phyloP scores from a whole-genome alignment of 345 rosid species.

The Citrus cavaleriei region DNA sequence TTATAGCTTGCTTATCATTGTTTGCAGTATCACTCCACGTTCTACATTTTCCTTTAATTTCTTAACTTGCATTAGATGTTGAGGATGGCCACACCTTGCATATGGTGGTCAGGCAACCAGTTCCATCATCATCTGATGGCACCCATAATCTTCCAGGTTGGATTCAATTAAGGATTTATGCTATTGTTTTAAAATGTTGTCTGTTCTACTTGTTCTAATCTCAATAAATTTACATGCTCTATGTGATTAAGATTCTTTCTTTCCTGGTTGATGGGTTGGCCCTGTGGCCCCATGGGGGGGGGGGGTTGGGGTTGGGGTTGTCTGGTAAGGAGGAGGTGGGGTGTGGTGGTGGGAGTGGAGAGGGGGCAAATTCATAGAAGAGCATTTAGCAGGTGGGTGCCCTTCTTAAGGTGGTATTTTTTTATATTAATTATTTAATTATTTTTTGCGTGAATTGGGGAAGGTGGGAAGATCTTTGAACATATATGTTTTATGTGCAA shows the following conservation, averaged over 20 bases:
- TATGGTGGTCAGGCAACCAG: constrained; percentile 73
- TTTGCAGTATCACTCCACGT: not conserved
- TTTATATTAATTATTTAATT: too few species aligned
- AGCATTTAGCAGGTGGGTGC: not conserved
- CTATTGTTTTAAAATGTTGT: not conserved
- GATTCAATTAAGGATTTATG: not conserved
- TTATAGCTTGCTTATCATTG: not conserved
- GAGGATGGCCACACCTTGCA: constrained; percentile 90
- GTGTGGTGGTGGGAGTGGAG: not conserved
- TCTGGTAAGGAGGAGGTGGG: too few species aligned
- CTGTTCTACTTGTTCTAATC: not conserved
- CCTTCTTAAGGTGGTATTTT: not conserved
- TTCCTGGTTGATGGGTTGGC: not conserved
- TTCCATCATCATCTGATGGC: constrained; percentile 46
- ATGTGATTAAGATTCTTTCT: not conserved
- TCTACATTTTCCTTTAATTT: not conserved
- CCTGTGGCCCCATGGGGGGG: too few species aligned
- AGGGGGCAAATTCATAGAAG: not conserved
- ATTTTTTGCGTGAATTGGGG: not conserved
- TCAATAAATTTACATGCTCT: not conserved
- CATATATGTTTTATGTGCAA: not conserved
- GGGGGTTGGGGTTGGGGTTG: too few species aligned
- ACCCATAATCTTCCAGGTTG: constrained; percentile 46
- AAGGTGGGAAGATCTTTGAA: not conserved
- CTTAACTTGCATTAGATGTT: constrained; percentile 56